These are phyloP conservation scores for Rhodomyrtus psidioides DNA, from an alignment of 441 rosid genomes.

Conservation along the genomic window DNA sequence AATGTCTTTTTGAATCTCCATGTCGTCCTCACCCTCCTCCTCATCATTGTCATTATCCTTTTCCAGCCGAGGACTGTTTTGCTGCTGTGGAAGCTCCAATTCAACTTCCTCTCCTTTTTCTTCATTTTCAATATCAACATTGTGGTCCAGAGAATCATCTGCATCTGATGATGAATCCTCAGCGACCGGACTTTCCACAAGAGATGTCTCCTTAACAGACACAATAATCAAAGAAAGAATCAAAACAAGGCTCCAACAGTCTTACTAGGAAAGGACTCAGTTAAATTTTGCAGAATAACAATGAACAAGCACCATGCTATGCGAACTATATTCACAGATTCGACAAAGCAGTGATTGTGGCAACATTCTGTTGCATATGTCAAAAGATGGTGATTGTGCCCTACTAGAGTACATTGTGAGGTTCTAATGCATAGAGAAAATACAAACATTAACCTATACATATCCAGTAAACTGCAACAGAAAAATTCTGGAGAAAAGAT, in stretches of 20 bases:
- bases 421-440: neutral
- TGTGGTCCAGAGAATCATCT: constrained; percentile 58
- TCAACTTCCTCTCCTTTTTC: constrained; percentile 36
- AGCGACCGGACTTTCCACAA: constrained; percentile 50
- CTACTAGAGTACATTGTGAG: neutral
- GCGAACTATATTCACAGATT: neutral
- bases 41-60: constrained; percentile 5
- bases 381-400: neutral
- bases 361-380: neutral
- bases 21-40: constrained; percentile 27
- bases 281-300: neutral
- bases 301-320: neutral
- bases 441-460: neutral
- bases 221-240: neutral
- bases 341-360: neutral
- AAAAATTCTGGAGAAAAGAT: neutral
- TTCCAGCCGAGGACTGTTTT: constrained; percentile 26
- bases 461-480: neutral
- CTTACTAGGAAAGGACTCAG: neutral
- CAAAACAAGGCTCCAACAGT: neutral
- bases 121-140: constrained; percentile 53
- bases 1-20: constrained; percentile 24
- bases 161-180: constrained; percentile 66
- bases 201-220: constrained; percentile 50
- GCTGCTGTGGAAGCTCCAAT: constrained; percentile 32